Evolutionary conservation across 1,139 yeast genomes (phyloP), one percentile per base, ranked within the genome.

Genomic region (Geotrichum siamense): DNA sequence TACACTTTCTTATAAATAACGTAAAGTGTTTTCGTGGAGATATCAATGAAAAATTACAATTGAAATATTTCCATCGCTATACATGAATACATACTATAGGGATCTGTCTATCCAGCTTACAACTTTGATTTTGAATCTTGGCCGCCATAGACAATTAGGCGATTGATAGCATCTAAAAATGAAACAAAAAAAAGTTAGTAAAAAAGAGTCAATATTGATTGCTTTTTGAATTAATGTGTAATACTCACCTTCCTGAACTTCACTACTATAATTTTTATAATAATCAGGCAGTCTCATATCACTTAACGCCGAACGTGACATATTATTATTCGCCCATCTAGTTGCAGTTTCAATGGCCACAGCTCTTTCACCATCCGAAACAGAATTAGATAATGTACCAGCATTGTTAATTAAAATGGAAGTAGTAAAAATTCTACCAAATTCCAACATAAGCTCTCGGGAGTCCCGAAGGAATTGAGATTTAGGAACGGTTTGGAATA

Each of bases 361-460:
- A 12, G 30, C 26, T 23, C 9, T 8, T 23, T 23, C 26, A 8
- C 6, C 26, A 8, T 6, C 6, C 26, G 26, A 23, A 23, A 8
- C 26, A 8, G 10, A 10, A 10, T 6, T 23, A 13, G 6, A 12
- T 13, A n/a, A 23, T 16, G 10, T 30, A n/a, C 17, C 17, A 5
- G 54, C 53, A 39, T 52, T 51, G 15, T 48, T 37, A 15, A 52
- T 37, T 8, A 54, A 43, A 22, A 58, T 44, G 15, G 53, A 43
- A 3, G 53, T 38, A 15, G 48, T 44, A 12, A 55, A 35, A 5
- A 55, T 45, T 13, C 55, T 53, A 9, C 55, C 59, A n/a, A 58
- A 47, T 21, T 42, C 49, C 28, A 56, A 46, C 25, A 55, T 49
- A 20, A 49, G 36, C 13, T 49, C 43, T 20, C 62, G 40, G 5